A percentile compares a stretch with the other conserved stretches of the same genome.
Conservation (phyloP, 257 asterid species). For the Solanum sejunctum region DNA sequence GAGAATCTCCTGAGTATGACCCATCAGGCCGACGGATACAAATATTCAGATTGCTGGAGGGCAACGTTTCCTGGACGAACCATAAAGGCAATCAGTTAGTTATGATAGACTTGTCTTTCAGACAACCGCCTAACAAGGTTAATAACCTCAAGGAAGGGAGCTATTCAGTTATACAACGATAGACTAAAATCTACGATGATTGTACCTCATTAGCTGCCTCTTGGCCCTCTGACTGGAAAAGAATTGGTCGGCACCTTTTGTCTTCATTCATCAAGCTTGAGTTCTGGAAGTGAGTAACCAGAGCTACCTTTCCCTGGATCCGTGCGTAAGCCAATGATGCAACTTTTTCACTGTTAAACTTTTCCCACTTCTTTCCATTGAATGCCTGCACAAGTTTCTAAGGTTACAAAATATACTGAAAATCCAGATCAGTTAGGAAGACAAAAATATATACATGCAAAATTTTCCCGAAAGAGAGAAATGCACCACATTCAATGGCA, state of each 20-base stretch:
- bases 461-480: not conserved
- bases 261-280: conserved; percentile 98
- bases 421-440: not conserved
- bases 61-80: not conserved
- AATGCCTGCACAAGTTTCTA: conserved; percentile 37
- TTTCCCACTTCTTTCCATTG: conserved; percentile 97
- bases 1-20: conserved; percentile 10
- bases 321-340: conserved; percentile 92
- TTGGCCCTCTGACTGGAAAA: conserved; percentile 81
- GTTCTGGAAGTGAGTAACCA: conserved; percentile 85
- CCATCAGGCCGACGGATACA: conserved; percentile 12
- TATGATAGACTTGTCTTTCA: not conserved
- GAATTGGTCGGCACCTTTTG: conserved; percentile 82
- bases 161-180: not conserved
- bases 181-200: not conserved
- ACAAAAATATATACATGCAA: not conserved
- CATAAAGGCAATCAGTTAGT: not conserved
- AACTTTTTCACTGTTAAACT: conserved; percentile 90
- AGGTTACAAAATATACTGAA: not conserved
- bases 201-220: conserved; percentile 53
- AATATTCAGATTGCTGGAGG: conserved; percentile 7
- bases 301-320: conserved; percentile 81
- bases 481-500: not conserved
- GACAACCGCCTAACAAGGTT: not conserved
- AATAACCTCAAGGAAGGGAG: not conserved